Evolutionary conservation across 805 yeast genomes (phyloP), one percentile per base, ranked within the genome.

Genomic region (Lipomyces yamanashiensis): DNA sequence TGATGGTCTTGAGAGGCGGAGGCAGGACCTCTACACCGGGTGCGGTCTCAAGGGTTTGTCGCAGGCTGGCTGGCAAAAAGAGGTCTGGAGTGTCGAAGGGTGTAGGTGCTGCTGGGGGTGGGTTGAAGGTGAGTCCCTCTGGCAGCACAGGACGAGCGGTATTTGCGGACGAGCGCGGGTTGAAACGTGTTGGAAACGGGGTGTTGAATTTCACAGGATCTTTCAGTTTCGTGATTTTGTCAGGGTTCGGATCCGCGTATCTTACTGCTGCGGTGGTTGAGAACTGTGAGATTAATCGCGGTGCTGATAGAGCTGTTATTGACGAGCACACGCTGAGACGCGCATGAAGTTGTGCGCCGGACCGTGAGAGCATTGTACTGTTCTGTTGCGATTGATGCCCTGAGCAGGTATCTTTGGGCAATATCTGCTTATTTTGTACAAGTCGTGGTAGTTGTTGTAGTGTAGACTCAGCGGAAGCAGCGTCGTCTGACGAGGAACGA

Each of bases 51-150:
- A 73, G 34, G 49, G 62, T 52, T 57, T 61, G 2, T 64, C 72
- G 85, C 84, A 72, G 89, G 90, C 44, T 40, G 5, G 76, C 67
- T 10, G 95, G 91, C 61, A 90, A 74, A 73, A 90, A 90, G 1
- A 86, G 85, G 58, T 80, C 80, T 17, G 96, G 96, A 1, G 95
- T 87, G 73, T 78, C 82, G 75, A 66, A 75, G 62, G 74, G 84
- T 12, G 82, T 76, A 34, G 87, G 80, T 13, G 88, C 82, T 2
- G 92, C 83, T 28, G 91, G 92, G 48, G 90, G 82, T 19, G 86
- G 87, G 67, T 83, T 80, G 71, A 78, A 80, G 47, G 85, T 83
- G 34, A 89, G 76, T 5, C 93, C 93, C 28, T 81, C 78, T 0
- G 87, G 84, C 19, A 82, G 77, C 58, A 78, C 74, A 63, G 84